Conservation (phyloP, 331 rosid species). For the Quercus lobata region DNA sequence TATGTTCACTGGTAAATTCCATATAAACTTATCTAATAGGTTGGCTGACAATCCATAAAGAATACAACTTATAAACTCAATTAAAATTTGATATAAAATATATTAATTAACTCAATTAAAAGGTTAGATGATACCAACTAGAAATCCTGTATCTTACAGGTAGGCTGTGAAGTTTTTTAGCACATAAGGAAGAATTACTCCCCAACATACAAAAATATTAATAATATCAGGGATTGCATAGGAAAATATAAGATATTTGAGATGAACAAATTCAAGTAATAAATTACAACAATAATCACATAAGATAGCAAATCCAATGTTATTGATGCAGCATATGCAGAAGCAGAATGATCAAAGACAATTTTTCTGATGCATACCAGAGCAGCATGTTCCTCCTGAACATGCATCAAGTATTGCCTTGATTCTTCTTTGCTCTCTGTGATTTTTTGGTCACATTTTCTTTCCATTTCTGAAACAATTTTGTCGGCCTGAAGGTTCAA, state of each 20-base stretch:
- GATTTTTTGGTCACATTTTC: constrained; percentile 47
- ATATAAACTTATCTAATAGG: not conserved
- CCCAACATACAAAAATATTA: not conserved
- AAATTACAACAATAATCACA: constrained; percentile 7
- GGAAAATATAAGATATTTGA: not conserved
- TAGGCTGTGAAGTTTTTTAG: not conserved
- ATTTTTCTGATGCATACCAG: constrained; percentile 47
- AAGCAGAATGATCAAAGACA: constrained; percentile 11
- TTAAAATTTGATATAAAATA: not conserved
- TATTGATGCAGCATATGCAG: not conserved
- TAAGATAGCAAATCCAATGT: constrained; percentile 1
- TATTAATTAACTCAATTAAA: not conserved
- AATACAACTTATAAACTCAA: not conserved
- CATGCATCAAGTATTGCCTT: constrained; percentile 46
- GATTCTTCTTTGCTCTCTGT: constrained; percentile 73
- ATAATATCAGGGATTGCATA: not conserved
- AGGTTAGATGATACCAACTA: not conserved
- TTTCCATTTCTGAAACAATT: constrained; percentile 56
- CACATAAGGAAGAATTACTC: not conserved
- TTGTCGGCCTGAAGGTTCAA: constrained; percentile 60
- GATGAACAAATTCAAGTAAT: not conserved
- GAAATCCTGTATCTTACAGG: not conserved
- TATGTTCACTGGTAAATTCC: not conserved
- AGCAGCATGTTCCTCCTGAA: constrained; percentile 69
- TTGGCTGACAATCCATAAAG: not conserved